Percentiles rank a stretch among this genome's conserved stretches.
phyloP scores from a whole-genome alignment of 495 filamentous ascomycete species.

The Neurospora sp. region DNA sequence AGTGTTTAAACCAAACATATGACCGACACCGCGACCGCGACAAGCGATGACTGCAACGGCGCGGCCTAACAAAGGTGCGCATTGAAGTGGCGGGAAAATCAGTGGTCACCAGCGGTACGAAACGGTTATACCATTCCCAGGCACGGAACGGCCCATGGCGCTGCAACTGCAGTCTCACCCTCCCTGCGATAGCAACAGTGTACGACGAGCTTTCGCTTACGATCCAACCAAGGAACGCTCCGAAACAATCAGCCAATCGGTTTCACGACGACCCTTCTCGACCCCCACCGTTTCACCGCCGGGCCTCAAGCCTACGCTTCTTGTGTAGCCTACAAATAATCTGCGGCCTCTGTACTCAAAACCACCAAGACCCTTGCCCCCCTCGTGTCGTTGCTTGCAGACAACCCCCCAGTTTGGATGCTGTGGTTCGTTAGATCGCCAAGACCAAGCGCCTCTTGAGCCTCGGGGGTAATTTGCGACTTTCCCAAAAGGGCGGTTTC shows the following conservation, averaged over 20 bases:
- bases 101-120: not conserved
- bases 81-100: not conserved
- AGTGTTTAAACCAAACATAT: not conserved
- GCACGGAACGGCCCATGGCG: not conserved
- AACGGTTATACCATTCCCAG: not conserved
- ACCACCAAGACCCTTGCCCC: not conserved
- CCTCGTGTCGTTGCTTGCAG: not conserved
- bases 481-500: not conserved
- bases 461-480: not conserved
- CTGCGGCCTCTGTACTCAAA: not conserved
- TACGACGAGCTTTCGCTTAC: not conserved
- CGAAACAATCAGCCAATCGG: not conserved
- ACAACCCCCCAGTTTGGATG: not conserved
- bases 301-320: not conserved
- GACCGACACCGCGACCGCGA: not conserved
- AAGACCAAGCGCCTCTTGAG: not conserved
- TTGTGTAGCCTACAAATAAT: not conserved
- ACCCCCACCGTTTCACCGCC: not conserved
- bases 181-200: not conserved
- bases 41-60: not conserved
- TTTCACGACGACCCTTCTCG: not conserved
- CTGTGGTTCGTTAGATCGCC: not conserved
- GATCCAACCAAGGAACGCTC: not conserved
- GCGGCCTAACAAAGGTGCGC: not conserved
- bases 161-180: not conserved